These are phyloP conservation scores for Colletotrichum sublineola DNA, from an alignment of 2,329 filamentous ascomycete species.

Conservation along the genomic window DNA sequence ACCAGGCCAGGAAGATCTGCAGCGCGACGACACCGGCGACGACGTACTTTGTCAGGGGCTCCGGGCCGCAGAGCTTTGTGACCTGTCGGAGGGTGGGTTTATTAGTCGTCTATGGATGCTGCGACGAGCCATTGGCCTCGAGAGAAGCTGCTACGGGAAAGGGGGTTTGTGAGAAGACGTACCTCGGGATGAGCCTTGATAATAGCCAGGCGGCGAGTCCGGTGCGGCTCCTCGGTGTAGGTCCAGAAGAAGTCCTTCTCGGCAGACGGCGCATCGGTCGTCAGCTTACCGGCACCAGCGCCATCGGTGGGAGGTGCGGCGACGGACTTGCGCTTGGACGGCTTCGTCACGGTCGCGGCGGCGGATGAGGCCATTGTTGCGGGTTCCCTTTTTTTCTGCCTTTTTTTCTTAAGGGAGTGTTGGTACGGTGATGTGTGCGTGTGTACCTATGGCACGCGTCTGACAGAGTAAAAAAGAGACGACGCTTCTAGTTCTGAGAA, in stretches of 20 bases:
- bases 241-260: conserved; percentile 92
- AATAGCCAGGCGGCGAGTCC: conserved; percentile 89
- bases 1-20: conserved; percentile 82
- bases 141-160: conserved; percentile 31
- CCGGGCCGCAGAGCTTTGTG: conserved; percentile 95
- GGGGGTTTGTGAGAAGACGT: conserved; percentile 44
- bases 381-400: background rate
- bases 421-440: background rate
- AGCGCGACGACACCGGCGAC: conserved; percentile 86
- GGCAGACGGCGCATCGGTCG: conserved; percentile 42
- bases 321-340: conserved; percentile 46
- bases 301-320: conserved; percentile 39
- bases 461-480: background rate
- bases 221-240: conserved; percentile 97
- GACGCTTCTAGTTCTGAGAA: background rate
- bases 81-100: conserved; percentile 68
- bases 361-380: conserved; percentile 48
- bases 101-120: background rate
- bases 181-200: conserved; percentile 99
- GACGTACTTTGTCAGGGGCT: conserved; percentile 95
- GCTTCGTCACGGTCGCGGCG: conserved; percentile 52
- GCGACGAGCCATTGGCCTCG: background rate
- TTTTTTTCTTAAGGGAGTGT: background rate
- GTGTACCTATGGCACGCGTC: background rate
- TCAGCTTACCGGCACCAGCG: conserved; percentile 45